Evolutionary conservation across 345 rosid genomes (phyloP), one percentile per base, ranked within the genome.

Genomic region (Rhodomyrtus tomentosa): DNA sequence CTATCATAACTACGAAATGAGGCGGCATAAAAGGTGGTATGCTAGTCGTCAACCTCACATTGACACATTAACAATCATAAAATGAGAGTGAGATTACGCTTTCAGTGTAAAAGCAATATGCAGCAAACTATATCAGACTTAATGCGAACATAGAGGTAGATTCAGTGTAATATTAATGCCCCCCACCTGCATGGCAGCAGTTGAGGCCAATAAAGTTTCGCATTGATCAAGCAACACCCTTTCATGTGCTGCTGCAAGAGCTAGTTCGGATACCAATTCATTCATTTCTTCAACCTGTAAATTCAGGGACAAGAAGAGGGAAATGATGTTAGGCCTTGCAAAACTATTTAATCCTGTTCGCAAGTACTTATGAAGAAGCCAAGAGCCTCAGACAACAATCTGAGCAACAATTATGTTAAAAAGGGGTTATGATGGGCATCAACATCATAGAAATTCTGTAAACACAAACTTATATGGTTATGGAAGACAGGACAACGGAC

Each of bases 191-290:
- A 90, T 87, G 52, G 91, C 92, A 59, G 94, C 90, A 0, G 93
- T 89, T 79, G 97, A 91, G 89, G 91, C 91, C 90, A 96, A 88
- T 18, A 96, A 88, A 85, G 90, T 82, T 91, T 95, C 94, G 84
- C 94, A 95, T 80, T 92, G 91, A 29, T 85, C 93, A 85, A 96
- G 92, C 93, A 92, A 86, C 76, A 89, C 84, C 45, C 88, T 92
- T 90, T 94, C 98, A 72, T 84, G 88, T 58, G 87, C 90, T 42
- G 89, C 89, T 85, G 90, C 84, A 87, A 86, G 83, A 81, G 95
- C 95, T 82, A 95, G 95, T 86, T 92, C 94, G 25, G 93, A 93
- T 85, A 92, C 93, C 90, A 90, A 88, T 55, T 82, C 85, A 74
- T 91, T 91, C 90, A 90, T 89, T 74, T 85, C 91, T 89, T 93